phyloP scores from a whole-genome alignment of 2,329 filamentous ascomycete species.

The Colletotrichum zoysiae region DNA sequence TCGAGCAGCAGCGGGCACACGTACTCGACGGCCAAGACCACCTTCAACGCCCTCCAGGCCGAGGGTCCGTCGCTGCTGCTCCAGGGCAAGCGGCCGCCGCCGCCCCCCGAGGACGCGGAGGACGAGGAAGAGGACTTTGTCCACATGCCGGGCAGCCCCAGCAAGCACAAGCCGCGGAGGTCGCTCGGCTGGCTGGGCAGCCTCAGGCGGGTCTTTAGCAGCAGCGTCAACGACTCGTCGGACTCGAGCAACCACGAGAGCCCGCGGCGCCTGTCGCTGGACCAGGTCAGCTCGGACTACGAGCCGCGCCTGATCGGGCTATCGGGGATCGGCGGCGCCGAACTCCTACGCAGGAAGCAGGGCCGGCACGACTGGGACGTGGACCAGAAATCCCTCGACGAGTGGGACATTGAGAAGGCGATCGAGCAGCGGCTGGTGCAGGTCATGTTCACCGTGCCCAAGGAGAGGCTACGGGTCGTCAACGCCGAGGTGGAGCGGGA shows the following conservation, averaged over 20 bases:
- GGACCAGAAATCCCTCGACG: constrained; percentile 70
- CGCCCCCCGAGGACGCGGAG: constrained; percentile 43
- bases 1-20: constrained; percentile 57
- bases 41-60: constrained; percentile 64
- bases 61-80: constrained; percentile 65
- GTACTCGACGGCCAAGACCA: constrained; percentile 67
- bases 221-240: constrained; percentile 52
- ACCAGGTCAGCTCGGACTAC: constrained; percentile 57
- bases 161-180: constrained; percentile 66
- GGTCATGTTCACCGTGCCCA: constrained; percentile 94
- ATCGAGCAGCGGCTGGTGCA: constrained; percentile 80
- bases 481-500: constrained; percentile 74
- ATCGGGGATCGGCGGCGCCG: constrained; percentile 58
- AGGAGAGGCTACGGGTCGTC: constrained; percentile 87
- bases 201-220: constrained; percentile 72
- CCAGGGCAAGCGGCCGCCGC: constrained; percentile 41
- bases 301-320: constrained; percentile 59
- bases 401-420: constrained; percentile 83
- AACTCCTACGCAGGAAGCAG: constrained; percentile 66
- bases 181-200: constrained; percentile 74
- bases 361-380: constrained; percentile 67
- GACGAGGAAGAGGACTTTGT: constrained; percentile 51
- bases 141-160: constrained; percentile 64
- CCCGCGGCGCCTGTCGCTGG: constrained; percentile 46
- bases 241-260: constrained; percentile 44